These are phyloP conservation scores for Solanum clarkiae DNA, from an alignment of 257 asterid genomes.

Conservation along the genomic window DNA sequence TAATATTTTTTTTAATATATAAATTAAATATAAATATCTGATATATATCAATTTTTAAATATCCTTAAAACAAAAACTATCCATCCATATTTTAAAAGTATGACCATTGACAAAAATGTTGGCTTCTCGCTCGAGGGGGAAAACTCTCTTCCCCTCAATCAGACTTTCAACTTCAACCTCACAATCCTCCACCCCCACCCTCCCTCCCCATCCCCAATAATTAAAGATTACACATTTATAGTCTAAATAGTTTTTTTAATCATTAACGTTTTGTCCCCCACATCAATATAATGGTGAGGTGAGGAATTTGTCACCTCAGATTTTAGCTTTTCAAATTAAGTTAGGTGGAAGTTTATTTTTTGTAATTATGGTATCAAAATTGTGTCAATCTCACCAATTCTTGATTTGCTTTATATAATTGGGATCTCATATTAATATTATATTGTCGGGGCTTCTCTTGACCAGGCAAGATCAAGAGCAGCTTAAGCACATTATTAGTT, in stretches of 20 bases:
- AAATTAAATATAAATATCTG: no score
- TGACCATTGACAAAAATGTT: no score
- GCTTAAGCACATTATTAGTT: no score
- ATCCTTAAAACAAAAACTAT: no score
- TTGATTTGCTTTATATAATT: background rate
- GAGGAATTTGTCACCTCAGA: no score
- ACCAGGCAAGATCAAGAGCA: no score
- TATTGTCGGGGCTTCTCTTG: background rate
- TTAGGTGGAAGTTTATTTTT: background rate
- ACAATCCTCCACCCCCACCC: slow-evolving; percentile 10
- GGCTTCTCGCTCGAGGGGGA: no score
- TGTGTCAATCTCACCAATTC: background rate
- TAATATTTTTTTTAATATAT: no score
- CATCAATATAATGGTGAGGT: background rate
- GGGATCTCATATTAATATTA: background rate
- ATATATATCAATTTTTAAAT: no score
- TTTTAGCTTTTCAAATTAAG: background rate
- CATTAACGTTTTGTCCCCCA: background rate
- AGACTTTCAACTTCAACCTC: slow-evolving; percentile 33
- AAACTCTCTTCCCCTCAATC: slow-evolving; percentile 27
- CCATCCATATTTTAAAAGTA: no score
- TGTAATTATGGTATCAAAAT: background rate
- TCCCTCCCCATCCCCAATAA: background rate
- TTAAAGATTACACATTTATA: background rate
- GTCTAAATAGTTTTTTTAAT: background rate